These are phyloP conservation scores for Saccharomyces hybrid DNA, from an alignment of 1,139 yeast species.

Conservation along the genomic window DNA sequence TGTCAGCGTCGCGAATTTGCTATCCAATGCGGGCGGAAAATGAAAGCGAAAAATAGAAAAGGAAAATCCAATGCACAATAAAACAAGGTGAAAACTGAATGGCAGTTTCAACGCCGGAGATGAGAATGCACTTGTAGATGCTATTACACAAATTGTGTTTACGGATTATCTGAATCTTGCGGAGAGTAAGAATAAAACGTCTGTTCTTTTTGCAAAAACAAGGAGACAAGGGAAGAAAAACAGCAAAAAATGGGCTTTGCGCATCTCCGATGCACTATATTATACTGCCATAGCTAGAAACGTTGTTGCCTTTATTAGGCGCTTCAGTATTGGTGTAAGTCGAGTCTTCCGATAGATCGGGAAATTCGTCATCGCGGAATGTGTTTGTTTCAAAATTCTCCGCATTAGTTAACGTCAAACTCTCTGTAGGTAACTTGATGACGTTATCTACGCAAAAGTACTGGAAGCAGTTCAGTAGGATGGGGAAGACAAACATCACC, in stretches of 20 bases:
- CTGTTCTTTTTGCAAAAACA: not conserved
- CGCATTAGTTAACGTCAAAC: slow-evolving; percentile 4
- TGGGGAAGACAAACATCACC: slow-evolving; percentile 76
- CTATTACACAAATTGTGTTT: too few species aligned
- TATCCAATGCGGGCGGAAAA: not conserved
- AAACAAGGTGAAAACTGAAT: not conserved
- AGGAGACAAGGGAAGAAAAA: not conserved
- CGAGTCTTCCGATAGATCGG: not conserved
- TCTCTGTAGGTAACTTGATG: slow-evolving; percentile 48
- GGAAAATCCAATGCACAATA: not conserved
- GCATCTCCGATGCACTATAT: not conserved
- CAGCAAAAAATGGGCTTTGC: not conserved
- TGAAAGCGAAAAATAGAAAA: not conserved
- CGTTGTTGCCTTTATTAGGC: not conserved
- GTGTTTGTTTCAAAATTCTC: slow-evolving; percentile 23
- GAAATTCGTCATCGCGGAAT: slow-evolving; percentile 4
- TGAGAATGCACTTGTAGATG: too few species aligned
- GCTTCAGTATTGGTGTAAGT: not conserved
- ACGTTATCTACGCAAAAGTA: slow-evolving; percentile 81
- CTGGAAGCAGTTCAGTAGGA: slow-evolving; percentile 78
- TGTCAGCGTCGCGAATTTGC: not conserved
- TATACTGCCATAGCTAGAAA: not conserved
- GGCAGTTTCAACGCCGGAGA: not conserved
- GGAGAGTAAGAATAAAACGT: not conserved
- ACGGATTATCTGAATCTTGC: not conserved